phyloP scores from a whole-genome alignment of 306 rosid genomes.

The Pachyrhizus erosus region DNA sequence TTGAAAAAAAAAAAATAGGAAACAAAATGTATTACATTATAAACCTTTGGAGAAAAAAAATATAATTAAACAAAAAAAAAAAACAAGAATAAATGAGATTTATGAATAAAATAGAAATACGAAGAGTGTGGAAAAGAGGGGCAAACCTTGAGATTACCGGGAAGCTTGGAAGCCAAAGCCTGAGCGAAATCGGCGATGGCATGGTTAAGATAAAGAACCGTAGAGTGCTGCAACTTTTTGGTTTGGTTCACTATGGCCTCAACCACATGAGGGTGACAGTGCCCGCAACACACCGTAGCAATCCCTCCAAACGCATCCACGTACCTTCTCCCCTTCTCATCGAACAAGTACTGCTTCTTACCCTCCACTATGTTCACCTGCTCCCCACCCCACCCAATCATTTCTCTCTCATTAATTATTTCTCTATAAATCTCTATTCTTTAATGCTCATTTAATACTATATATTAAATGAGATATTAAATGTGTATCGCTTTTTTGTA shows the following conservation, averaged over 20 bases:
- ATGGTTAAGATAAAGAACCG: conserved; percentile 77
- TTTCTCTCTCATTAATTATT: background rate
- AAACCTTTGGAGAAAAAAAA: no score
- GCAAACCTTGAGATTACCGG: conserved; percentile 73
- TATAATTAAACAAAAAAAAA: no score
- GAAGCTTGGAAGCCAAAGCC: conserved; percentile 79
- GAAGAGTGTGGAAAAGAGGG: background rate
- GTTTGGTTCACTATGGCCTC: conserved; percentile 73
- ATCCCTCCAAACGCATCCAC: conserved; percentile 87
- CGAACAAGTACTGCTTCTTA: conserved; percentile 80
- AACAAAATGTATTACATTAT: no score
- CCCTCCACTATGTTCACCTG: conserved; percentile 83
- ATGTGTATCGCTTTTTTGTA: no score
- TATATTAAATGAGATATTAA: no score
- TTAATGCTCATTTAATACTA: no score
- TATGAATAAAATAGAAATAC: background rate
- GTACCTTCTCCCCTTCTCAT: conserved; percentile 75
- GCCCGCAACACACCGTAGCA: conserved; percentile 92
- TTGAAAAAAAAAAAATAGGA: no score
- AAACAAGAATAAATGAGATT: background rate
- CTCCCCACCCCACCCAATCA: background rate
- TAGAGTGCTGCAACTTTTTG: conserved; percentile 78
- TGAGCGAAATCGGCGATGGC: conserved; percentile 78
- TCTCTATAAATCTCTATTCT: no score
- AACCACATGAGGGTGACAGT: conserved; percentile 88